Percentiles rank a stretch among this genome's conserved stretches.
Evolutionary conservation across 768 basidiomycete genomes (phyloP).

Genomic region (Leccinum pellstonianum): DNA sequence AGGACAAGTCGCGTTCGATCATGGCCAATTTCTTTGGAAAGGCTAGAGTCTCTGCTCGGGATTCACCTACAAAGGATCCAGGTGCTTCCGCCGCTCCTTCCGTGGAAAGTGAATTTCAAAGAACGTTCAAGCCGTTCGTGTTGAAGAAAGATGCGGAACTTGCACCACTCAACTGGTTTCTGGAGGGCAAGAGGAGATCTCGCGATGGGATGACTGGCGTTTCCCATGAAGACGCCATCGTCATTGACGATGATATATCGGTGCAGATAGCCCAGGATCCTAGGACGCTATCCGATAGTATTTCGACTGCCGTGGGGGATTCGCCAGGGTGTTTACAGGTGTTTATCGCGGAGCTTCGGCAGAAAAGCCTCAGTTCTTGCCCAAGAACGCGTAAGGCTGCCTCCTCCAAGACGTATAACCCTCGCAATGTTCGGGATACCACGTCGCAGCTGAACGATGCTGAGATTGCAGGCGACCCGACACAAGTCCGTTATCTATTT

Average conservation of each 20-base stretch:
- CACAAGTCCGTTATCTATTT: slow-evolving; percentile 64
- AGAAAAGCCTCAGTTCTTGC: slow-evolving; percentile 19
- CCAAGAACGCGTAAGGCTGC: slow-evolving; percentile 17
- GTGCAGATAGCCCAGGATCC: slow-evolving; percentile 9
- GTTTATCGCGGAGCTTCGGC: slow-evolving; percentile 34
- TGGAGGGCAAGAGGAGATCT: slow-evolving; percentile 30
- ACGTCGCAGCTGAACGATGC: slow-evolving; percentile 71
- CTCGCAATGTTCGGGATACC: slow-evolving; percentile 46
- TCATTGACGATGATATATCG: slow-evolving; percentile 48
- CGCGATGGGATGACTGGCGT: slow-evolving; percentile 20
- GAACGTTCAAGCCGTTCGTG: slow-evolving; percentile 75
- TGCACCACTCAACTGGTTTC: slow-evolving; percentile 75
- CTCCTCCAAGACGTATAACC: slow-evolving; percentile 31
- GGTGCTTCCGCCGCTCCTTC: slow-evolving; percentile 34
- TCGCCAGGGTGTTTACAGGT: slow-evolving; percentile 14
- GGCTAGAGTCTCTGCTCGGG: slow-evolving; percentile 37
- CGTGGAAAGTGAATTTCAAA: slow-evolving; percentile 63
- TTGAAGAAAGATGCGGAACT: slow-evolving; percentile 71
- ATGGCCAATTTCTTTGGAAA: slow-evolving; percentile 82
- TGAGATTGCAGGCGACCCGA: slow-evolving; percentile 70
- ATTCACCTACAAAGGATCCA: slow-evolving; percentile 26
- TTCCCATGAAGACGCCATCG: slow-evolving; percentile 49
- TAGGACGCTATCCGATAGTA: slow-evolving; percentile 6
- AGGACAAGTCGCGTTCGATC: slow-evolving; percentile 69
- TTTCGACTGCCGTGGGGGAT: not conserved